A percentile compares a stretch with the other conserved stretches of the same genome.
Conservation (phyloP, 164 flowering plant genomes). For the Vitis rupestris region DNA sequence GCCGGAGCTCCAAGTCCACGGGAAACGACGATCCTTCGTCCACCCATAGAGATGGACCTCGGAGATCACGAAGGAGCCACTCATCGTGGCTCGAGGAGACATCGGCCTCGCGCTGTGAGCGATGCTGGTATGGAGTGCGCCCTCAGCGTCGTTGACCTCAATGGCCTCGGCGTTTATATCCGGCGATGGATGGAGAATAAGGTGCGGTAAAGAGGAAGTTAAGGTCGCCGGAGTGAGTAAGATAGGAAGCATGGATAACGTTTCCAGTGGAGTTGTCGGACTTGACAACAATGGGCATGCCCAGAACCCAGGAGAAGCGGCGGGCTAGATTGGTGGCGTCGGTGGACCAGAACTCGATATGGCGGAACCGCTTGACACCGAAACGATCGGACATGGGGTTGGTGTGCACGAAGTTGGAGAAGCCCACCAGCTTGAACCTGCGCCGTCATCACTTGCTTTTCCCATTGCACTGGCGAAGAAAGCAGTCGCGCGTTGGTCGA, state of each 20-base stretch:
- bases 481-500: too few relatives aligned
- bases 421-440: conserved; percentile 57
- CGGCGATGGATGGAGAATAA: conserved; percentile 62
- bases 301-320: conserved; percentile 82
- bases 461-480: conserved; percentile 11
- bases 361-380: conserved; percentile 73
- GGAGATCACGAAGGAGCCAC: conserved; percentile 22
- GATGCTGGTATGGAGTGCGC: conserved; percentile 40
- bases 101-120: conserved; percentile 53
- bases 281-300: conserved; percentile 64
- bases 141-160: conserved; percentile 57
- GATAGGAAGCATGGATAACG: conserved; percentile 63
- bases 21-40: conserved; percentile 25
- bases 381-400: conserved; percentile 76
- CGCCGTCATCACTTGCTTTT: conserved; percentile 2
- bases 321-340: conserved; percentile 66
- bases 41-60: conserved; percentile 63
- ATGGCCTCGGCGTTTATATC: conserved; percentile 24
- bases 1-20: conserved; percentile 61
- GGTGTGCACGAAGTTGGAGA: conserved; percentile 55
- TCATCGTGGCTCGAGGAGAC: conserved; percentile 32
- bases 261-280: conserved; percentile 90
- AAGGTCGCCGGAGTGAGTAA: conserved; percentile 63
- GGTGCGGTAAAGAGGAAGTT: conserved; percentile 79
- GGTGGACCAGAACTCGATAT: conserved; percentile 78